Percentiles rank a stretch among this genome's conserved stretches.
These are phyloP conservation scores for Coemansia sp. DNA, from an alignment of 192 early-diverging fungal genomes.

Conservation along the genomic window DNA sequence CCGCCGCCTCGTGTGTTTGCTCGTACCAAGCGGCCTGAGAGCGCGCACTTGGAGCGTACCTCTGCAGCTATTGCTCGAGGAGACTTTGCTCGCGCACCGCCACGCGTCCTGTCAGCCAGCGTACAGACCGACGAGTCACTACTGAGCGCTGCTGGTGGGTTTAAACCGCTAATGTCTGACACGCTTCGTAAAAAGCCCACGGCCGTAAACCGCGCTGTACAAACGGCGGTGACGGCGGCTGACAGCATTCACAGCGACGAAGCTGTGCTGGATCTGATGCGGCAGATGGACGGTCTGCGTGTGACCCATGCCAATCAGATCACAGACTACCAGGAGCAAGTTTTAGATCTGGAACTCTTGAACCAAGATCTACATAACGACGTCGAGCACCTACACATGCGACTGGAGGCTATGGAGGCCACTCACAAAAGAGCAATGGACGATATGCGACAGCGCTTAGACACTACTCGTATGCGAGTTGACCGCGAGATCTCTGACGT, in stretches of 20 bases:
- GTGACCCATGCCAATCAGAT: constrained; percentile 47
- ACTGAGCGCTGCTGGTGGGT: neutral
- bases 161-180: neutral
- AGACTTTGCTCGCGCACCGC: neutral
- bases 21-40: constrained; percentile 7
- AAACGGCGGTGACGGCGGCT: constrained; percentile 13
- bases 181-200: constrained; percentile 1
- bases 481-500: constrained; percentile 48
- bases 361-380: constrained; percentile 48
- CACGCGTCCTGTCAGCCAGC: constrained; percentile 20
- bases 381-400: constrained; percentile 33
- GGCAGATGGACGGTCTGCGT: constrained; percentile 47
- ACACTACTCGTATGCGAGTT: constrained; percentile 22
- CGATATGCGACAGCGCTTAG: constrained; percentile 40
- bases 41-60: constrained; percentile 8
- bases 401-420: constrained; percentile 22
- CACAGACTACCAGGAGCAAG: constrained; percentile 57
- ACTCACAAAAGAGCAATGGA: constrained; percentile 22
- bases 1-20: constrained; percentile 18
- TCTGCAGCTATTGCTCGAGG: neutral
- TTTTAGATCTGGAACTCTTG: constrained; percentile 47
- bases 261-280: constrained; percentile 53
- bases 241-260: constrained; percentile 52
- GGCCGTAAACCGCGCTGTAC: constrained; percentile 17
- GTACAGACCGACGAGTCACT: constrained; percentile 34